Percentiles rank a stretch among this genome's conserved stretches.
Conservation (phyloP, 345 rosid genomes). For the Populus alba region DNA sequence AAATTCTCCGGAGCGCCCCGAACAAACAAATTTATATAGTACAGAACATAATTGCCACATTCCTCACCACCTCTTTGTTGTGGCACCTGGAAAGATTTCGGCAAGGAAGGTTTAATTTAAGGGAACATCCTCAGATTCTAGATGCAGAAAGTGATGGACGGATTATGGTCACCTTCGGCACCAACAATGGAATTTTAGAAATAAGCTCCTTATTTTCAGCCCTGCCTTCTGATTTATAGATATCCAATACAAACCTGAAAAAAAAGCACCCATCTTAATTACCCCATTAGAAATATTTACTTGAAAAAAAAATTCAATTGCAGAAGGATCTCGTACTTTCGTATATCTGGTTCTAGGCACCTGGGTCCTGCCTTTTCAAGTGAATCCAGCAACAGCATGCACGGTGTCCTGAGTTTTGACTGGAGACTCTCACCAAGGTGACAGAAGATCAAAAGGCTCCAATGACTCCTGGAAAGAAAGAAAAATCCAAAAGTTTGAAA, state of each 20-base stretch:
- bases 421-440: conserved; percentile 52
- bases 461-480: conserved; percentile 50
- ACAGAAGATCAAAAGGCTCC: conserved; percentile 74
- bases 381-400: conserved; percentile 71
- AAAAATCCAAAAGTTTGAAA: neutral
- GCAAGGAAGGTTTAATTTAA: neutral
- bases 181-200: conserved; percentile 46
- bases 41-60: conserved; percentile 71
- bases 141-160: neutral
- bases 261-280: neutral
- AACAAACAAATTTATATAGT: conserved; percentile 59
- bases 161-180: conserved; percentile 46
- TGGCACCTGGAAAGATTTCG: conserved; percentile 48
- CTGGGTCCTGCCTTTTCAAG: conserved; percentile 47
- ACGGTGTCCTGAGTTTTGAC: conserved; percentile 40
- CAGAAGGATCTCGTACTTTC: conserved; percentile 37
- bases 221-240: conserved; percentile 51
- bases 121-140: neutral
- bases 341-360: conserved; percentile 56
- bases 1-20: conserved; percentile 49
- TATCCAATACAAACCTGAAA: conserved; percentile 60
- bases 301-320: neutral
- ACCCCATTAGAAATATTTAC: neutral
- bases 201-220: conserved; percentile 37
- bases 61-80: conserved; percentile 63